Percentiles rank a stretch among this genome's conserved stretches.
Conservation (phyloP, 495 filamentous ascomycete species). For the Penicillium pulvis region DNA sequence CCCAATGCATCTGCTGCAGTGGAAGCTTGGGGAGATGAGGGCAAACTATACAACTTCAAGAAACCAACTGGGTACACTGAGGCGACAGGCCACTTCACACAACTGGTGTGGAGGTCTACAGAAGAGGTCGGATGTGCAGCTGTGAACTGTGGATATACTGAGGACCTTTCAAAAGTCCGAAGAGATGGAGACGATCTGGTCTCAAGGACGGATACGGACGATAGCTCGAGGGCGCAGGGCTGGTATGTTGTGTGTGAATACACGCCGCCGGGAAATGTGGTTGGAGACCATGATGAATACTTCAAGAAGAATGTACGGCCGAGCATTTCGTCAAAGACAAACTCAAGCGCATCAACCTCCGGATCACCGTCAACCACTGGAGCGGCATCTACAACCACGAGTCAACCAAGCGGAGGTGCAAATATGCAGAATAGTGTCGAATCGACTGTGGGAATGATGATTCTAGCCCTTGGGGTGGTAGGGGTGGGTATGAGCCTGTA, state of each 20-base stretch:
- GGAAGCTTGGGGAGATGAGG: conserved; percentile 69
- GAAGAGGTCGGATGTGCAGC: conserved; percentile 69
- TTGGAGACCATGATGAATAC: conserved; percentile 56
- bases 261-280: conserved; percentile 70
- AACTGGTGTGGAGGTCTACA: conserved; percentile 78
- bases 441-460: conserved; percentile 9
- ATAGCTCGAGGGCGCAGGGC: conserved; percentile 45
- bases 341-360: conserved; percentile 2
- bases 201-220: conserved; percentile 9
- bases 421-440: background rate
- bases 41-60: conserved; percentile 58
- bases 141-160: conserved; percentile 53
- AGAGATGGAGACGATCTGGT: conserved; percentile 18
- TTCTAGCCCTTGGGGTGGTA: conserved; percentile 18
- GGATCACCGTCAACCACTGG: background rate
- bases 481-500: conserved; percentile 23
- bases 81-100: conserved; percentile 81
- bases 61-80: conserved; percentile 57
- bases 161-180: conserved; percentile 4
- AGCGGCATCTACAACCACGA: conserved; percentile 12
- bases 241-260: conserved; percentile 87
- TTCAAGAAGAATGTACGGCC: conserved; percentile 43
- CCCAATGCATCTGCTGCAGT: conserved; percentile 59
- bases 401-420: conserved; percentile 11
- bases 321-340: conserved; percentile 21